Evolutionary conservation across 2,329 filamentous ascomycete species (phyloP).

Genomic region (Talaromyces piceae): DNA sequence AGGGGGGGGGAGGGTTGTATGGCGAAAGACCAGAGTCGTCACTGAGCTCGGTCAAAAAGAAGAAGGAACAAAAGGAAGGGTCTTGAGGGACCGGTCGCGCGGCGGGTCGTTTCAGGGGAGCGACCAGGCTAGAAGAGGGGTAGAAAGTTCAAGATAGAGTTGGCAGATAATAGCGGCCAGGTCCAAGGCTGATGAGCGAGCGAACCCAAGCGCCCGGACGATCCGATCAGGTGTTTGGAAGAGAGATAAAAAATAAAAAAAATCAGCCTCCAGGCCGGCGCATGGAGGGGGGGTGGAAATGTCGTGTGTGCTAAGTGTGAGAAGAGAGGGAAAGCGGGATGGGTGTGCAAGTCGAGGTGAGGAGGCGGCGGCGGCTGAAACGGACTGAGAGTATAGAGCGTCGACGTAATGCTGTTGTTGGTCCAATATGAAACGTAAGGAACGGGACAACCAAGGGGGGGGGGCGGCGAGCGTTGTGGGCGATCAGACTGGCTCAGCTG

Average conservation of each 20-base stretch:
- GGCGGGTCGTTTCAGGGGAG: not conserved
- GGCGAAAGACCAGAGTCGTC: not conserved
- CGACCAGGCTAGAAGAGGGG: not conserved
- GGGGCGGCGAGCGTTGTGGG: slow-evolving; percentile 10
- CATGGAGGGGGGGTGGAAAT: not conserved
- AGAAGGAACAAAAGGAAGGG: too few species aligned
- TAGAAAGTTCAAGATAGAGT: not conserved
- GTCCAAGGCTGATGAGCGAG: not conserved
- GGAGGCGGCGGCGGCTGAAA: slow-evolving; percentile 12
- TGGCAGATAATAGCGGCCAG: not conserved
- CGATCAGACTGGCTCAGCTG: slow-evolving; percentile 8
- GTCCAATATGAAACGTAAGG: slow-evolving; percentile 13
- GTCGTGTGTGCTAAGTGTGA: slow-evolving; percentile 8
- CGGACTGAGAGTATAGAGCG: too few species aligned
- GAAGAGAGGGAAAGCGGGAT: slow-evolving; percentile 10
- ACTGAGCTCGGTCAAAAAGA: not conserved
- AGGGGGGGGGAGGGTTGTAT: not conserved
- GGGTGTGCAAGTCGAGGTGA: slow-evolving; percentile 12
- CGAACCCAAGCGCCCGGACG: not conserved
- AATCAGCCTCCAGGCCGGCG: not conserved
- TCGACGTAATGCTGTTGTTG: slow-evolving; percentile 3
- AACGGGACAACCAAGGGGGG: slow-evolving; percentile 12
- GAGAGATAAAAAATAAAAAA: not conserved
- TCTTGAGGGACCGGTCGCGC: not conserved
- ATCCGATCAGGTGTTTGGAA: not conserved